Base-by-base conservation (phyloP, 306 rosid genomes). In the Ziziphus jujuba region DNA sequence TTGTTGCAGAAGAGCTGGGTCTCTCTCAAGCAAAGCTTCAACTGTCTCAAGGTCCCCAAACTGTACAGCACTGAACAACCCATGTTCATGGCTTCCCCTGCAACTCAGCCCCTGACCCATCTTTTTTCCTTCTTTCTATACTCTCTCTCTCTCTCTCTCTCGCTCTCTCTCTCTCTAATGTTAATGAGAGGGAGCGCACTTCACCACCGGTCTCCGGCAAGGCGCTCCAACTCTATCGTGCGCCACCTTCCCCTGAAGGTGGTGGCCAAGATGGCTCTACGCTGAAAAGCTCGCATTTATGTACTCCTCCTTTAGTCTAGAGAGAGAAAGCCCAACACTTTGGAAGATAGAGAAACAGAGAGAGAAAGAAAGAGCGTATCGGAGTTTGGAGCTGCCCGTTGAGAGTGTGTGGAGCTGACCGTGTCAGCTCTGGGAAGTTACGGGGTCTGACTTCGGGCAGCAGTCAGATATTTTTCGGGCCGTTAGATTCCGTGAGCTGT, bases 61-160 rank as follows among this genome's bases (percentile, higher is more conserved):
- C 73, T 90, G 96, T 2, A 90, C 89, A 5, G 97, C 99, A 63
- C 81, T 79, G 81, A 93, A 90, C 44, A 93, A 80, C 31, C 87
- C 96, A 72, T 83, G 83, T 55, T 87, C 92, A 51, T 90, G 72
- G 74, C 79, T 88, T 48, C 82, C 70, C 59, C 89, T 65, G 79
- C 99, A 93, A 70, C 99, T 93, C 79, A 90, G 69, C 19, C 92
- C 95, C 79, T 93, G 99, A 71, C 99, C 99, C 99, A 93, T 93
- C 56, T 61, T 72, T 63, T n/a, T n/a, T n/a, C n/a, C n/a, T n/a
- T n/a, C n/a, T n/a, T 67, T 50, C 59, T 50, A 34, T 57, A 40
- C 3, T 47, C 24, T 38, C 15, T 36, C 28, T 12, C 38, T 21
- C 21, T 5, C 69, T 43, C 28, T 51, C 34, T 21, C 21, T 5